These are phyloP conservation scores for Paxillus ammoniavirescens DNA, from an alignment of 768 basidiomycete species.

Conservation along the genomic window DNA sequence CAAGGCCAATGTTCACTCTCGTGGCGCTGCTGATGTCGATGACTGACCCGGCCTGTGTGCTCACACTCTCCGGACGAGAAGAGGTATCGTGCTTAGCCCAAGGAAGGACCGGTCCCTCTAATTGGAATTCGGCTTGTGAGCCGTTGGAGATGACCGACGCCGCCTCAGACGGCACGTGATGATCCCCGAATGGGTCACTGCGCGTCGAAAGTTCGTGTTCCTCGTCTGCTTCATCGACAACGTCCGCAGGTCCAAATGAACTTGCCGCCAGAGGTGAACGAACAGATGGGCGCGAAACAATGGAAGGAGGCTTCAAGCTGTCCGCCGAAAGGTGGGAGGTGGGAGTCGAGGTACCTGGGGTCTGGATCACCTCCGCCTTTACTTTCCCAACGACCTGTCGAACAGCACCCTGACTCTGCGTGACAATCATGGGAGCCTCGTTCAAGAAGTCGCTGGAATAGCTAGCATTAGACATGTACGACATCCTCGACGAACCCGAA, in stretches of 20 bases:
- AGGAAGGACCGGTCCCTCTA: conserved; percentile 39
- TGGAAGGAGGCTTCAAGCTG: conserved; percentile 40
- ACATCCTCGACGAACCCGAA: conserved; percentile 60
- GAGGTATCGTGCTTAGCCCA: conserved; percentile 38
- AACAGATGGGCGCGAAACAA: conserved; percentile 39
- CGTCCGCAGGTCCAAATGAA: conserved; percentile 70
- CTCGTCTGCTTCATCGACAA: conserved; percentile 47
- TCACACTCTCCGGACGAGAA: conserved; percentile 60
- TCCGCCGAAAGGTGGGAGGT: conserved; percentile 31
- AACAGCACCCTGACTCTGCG: conserved; percentile 58
- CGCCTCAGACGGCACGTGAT: conserved; percentile 32
- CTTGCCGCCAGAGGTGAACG: conserved; percentile 69
- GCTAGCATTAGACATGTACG: conserved; percentile 73
- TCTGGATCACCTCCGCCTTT: conserved; percentile 75
- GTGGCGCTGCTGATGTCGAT: conserved; percentile 64
- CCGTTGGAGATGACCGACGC: conserved; percentile 16
- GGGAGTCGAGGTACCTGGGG: conserved; percentile 41
- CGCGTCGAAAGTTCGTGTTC: conserved; percentile 25
- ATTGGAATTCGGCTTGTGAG: conserved; percentile 33
- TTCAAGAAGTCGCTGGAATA: conserved; percentile 77
- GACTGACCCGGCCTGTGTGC: conserved; percentile 59
- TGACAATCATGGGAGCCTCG: conserved; percentile 81
- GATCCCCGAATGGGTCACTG: conserved; percentile 65
- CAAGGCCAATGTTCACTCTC: conserved; percentile 62
- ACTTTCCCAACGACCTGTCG: conserved; percentile 74